Conservation (phyloP, 805 yeast species). For the Lachancea cidri region DNA sequence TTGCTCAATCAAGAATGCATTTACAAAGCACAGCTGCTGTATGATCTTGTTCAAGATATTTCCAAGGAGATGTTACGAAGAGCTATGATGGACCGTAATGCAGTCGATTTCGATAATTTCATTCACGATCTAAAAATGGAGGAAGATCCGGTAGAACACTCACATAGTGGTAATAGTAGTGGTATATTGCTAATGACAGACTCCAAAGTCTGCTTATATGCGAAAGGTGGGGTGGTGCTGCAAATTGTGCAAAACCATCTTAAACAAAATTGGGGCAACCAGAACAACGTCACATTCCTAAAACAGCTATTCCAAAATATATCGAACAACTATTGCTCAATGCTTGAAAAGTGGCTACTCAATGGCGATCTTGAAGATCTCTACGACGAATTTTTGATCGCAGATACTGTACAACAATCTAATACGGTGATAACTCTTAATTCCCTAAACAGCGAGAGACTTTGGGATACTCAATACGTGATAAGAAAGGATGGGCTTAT, state of each 20-base stretch:
- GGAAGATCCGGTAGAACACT: slow-evolving; percentile 4
- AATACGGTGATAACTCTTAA: slow-evolving; percentile 10
- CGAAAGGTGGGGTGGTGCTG: slow-evolving; percentile 76
- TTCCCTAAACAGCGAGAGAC: slow-evolving; percentile 45
- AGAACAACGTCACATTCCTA: slow-evolving; percentile 46
- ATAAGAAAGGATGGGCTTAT: slow-evolving; percentile 72
- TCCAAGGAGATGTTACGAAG: slow-evolving; percentile 41
- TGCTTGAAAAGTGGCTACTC: slow-evolving; percentile 76
- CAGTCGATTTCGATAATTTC: slow-evolving; percentile 39
- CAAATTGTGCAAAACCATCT: slow-evolving; percentile 55
- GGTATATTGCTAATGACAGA: slow-evolving; percentile 42
- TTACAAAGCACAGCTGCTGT: slow-evolving; percentile 44
- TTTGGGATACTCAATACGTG: slow-evolving; percentile 72
- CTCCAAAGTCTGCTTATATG: slow-evolving; percentile 44
- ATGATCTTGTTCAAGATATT: slow-evolving; percentile 51
- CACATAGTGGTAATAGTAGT: slow-evolving; percentile 29
- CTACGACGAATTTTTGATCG: slow-evolving; percentile 76
- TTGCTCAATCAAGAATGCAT: slow-evolving; percentile 36
- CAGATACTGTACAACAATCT: slow-evolving; percentile 28
- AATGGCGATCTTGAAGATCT: slow-evolving; percentile 74
- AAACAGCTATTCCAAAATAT: slow-evolving; percentile 49
- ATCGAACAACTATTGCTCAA: slow-evolving; percentile 55
- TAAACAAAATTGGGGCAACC: slow-evolving; percentile 61
- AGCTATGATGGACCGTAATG: slow-evolving; percentile 31
- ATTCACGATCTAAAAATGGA: slow-evolving; percentile 38